A percentile compares a stretch with the other conserved stretches of the same genome.
Conservation (phyloP, 2,329 filamentous ascomycete species). For the Sporothrix variecibatus region DNA sequence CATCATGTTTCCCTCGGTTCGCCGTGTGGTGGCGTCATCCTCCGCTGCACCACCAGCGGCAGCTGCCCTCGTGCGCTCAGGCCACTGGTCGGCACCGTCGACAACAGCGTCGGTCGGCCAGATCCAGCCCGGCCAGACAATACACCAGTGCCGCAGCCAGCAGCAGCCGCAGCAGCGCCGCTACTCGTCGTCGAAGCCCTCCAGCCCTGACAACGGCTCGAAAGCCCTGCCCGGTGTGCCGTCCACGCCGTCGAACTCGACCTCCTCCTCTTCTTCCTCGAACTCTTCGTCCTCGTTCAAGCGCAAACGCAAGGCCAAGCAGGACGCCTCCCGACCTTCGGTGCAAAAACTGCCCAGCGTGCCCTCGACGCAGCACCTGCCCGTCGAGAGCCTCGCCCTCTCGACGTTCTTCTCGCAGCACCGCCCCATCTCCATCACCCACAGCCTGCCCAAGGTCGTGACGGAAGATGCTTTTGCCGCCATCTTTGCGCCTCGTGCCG, state of each 20-base stretch:
- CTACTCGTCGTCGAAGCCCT: slow-evolving; percentile 65
- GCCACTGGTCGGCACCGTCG: slow-evolving; percentile 4
- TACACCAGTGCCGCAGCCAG: slow-evolving; percentile 9
- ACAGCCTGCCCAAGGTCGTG: slow-evolving; percentile 72
- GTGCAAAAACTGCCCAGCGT: slow-evolving; percentile 67
- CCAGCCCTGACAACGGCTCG: slow-evolving; percentile 58
- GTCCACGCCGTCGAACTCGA: slow-evolving; percentile 46
- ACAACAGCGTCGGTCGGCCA: slow-evolving; percentile 31
- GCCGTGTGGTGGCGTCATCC: slow-evolving; percentile 31
- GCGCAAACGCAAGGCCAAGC: slow-evolving; percentile 61
- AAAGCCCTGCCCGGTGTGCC: slow-evolving; percentile 55
- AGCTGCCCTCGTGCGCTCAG: slow-evolving; percentile 18
- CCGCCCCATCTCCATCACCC: slow-evolving; percentile 86
- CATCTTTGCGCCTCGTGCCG: slow-evolving; percentile 69
- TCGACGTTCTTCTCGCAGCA: slow-evolving; percentile 96
- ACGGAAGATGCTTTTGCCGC: slow-evolving; percentile 76
- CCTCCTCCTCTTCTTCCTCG: slow-evolving; percentile 24
- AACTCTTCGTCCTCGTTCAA: slow-evolving; percentile 44
- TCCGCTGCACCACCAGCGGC: slow-evolving; percentile 20
- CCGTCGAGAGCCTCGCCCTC: slow-evolving; percentile 71
- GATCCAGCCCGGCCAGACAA: slow-evolving; percentile 40
- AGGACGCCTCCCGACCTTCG: slow-evolving; percentile 40
- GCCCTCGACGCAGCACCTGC: slow-evolving; percentile 72
- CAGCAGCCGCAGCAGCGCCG: slow-evolving; percentile 50
- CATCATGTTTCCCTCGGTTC: slow-evolving; percentile 31